Conservation (phyloP, 2,329 filamentous ascomycete genomes). For the Colletotrichum tropicale region DNA sequence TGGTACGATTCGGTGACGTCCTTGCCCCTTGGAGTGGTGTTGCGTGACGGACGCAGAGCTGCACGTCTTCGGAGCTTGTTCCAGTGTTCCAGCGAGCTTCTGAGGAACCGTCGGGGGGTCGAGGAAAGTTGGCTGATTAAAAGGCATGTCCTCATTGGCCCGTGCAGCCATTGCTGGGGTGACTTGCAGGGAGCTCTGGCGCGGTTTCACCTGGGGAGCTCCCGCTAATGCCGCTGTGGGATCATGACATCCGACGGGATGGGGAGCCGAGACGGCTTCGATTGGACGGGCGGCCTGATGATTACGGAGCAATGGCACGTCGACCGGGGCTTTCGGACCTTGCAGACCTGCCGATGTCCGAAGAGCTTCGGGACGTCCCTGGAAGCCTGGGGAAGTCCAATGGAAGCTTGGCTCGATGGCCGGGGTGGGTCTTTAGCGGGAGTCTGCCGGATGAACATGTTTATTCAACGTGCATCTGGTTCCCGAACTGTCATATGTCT, state of each 20-base stretch:
- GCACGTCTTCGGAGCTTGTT: neutral
- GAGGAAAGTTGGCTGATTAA: constrained; percentile 10
- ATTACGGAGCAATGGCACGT: neutral
- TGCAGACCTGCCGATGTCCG: neutral
- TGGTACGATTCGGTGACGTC: constrained; percentile 12
- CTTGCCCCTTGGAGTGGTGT: neutral
- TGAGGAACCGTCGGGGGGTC: neutral
- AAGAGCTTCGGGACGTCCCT: neutral
- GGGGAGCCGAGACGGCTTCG: neutral
- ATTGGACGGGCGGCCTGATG: neutral
- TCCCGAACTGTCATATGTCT: accelerated
- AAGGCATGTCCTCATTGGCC: constrained; percentile 10
- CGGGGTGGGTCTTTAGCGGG: neutral
- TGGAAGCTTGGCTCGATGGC: neutral
- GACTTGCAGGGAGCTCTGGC: constrained; percentile 15
- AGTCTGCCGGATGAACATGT: neutral
- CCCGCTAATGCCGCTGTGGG: constrained; percentile 17
- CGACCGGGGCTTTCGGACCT: neutral
- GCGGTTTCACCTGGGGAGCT: constrained; percentile 14
- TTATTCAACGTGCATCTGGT: accelerated
- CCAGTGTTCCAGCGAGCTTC: neutral
- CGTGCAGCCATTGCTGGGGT: neutral
- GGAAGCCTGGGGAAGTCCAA: neutral
- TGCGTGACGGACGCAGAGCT: neutral
- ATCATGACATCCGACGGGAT: constrained; percentile 12